Percentiles rank a stretch among this genome's conserved stretches.
These are phyloP conservation scores for Datisca glomerata DNA, from an alignment of 306 rosid genomes.

Conservation along the genomic window DNA sequence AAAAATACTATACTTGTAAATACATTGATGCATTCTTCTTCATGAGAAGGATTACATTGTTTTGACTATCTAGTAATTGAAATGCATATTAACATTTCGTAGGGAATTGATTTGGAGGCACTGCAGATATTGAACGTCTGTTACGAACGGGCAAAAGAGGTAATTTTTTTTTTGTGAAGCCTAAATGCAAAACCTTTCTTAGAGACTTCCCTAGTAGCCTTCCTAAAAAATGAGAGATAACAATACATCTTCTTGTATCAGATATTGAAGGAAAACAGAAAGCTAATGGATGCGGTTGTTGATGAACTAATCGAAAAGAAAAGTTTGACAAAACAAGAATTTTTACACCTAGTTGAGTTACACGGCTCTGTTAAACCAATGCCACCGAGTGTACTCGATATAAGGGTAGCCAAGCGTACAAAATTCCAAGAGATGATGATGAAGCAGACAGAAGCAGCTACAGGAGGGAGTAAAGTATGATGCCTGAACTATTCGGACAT, in stretches of 20 bases:
- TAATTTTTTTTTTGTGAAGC: constrained; percentile 7
- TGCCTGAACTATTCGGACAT: too few species aligned
- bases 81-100: constrained; percentile 12
- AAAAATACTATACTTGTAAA: background rate
- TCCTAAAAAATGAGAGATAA: background rate
- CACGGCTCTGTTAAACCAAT: constrained; percentile 49
- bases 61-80: background rate
- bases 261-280: constrained; percentile 62
- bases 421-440: constrained; percentile 33
- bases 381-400: constrained; percentile 59
- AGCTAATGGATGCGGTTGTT: constrained; percentile 68
- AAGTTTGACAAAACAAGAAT: constrained; percentile 69
- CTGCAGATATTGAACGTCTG: constrained; percentile 47
- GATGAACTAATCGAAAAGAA: constrained; percentile 70
- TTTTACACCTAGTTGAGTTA: constrained; percentile 50
- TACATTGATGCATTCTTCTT: background rate
- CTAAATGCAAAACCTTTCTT: background rate
- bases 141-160: constrained; percentile 88
- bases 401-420: constrained; percentile 46
- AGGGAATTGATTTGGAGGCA: constrained; percentile 86
- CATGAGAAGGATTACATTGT: background rate
- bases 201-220: background rate
- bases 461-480: too few species aligned
- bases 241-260: constrained; percentile 17
- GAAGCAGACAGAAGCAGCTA: constrained; percentile 22